Percentiles rank a stretch among this genome's conserved stretches.
Evolutionary conservation across 768 basidiomycete genomes (phyloP).

Genomic region (Lentinula boryana): DNA sequence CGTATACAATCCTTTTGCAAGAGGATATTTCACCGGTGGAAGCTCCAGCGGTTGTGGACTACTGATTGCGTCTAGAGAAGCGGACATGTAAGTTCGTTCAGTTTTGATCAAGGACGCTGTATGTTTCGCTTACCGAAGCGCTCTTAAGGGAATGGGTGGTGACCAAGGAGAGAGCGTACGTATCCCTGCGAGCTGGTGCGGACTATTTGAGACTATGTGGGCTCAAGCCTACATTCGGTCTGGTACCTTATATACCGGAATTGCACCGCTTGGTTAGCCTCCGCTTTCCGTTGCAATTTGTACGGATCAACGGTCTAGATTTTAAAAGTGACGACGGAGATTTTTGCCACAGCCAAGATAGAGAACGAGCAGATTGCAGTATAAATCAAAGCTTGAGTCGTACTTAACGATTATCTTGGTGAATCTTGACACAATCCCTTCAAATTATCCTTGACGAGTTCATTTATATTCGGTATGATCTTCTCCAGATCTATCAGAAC

Average conservation of each 20-base stretch:
- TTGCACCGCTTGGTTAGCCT: neutral
- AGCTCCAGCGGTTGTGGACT: neutral
- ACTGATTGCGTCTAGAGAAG: neutral
- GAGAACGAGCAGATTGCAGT: too few species aligned
- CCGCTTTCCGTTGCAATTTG: too few species aligned
- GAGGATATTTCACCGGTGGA: conserved; percentile 2
- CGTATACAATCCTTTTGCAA: conserved; percentile 3
- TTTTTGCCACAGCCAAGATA: too few species aligned
- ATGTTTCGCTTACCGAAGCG: neutral
- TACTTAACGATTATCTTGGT: too few species aligned
- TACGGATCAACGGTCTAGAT: too few species aligned
- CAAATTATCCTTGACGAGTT: too few species aligned
- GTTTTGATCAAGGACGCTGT: too few species aligned
- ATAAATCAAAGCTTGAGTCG: too few species aligned
- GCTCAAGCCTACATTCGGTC: conserved; percentile 1
- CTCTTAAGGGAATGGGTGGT: conserved; percentile 1
- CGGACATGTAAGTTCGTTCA: neutral
- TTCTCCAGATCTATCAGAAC: too few species aligned
- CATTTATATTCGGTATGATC: too few species aligned
- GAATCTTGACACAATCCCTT: too few species aligned
- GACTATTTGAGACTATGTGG: neutral
- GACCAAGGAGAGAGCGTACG: conserved; percentile 6
- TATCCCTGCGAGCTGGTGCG: conserved; percentile 2
- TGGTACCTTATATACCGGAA: conserved; percentile 8
- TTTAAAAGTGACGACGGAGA: too few species aligned